Conservation (phyloP, 2,329 filamentous ascomycete species). For the Colletotrichum sp. region DNA sequence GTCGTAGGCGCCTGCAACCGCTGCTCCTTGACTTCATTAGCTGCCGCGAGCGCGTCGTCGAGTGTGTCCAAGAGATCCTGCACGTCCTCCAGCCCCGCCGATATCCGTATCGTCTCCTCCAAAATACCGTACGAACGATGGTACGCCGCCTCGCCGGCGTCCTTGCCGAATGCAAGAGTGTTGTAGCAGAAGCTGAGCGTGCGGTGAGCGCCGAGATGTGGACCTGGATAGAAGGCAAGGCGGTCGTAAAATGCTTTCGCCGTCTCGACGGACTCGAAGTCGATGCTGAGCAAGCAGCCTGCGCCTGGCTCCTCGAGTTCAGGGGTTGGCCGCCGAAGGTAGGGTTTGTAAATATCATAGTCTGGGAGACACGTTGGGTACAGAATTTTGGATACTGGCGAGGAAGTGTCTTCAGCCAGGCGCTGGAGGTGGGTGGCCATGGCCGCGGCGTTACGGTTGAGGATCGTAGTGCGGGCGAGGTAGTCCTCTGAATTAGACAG, state of each 20-base stretch:
- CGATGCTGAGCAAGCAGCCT: slow-evolving; percentile 59
- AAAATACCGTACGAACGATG: slow-evolving; percentile 42
- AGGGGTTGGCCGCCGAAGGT: slow-evolving; percentile 39
- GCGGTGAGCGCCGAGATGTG: slow-evolving; percentile 58
- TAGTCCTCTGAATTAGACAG: slow-evolving; percentile 50
- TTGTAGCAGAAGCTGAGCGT: slow-evolving; percentile 56
- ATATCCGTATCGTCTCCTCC: slow-evolving; percentile 49
- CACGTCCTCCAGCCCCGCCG: slow-evolving; percentile 51
- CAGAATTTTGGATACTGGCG: slow-evolving; percentile 43
- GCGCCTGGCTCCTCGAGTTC: slow-evolving; percentile 57
- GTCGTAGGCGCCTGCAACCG: neutral
- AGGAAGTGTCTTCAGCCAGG: slow-evolving; percentile 31
- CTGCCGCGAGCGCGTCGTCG: slow-evolving; percentile 40
- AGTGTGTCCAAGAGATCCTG: slow-evolving; percentile 46
- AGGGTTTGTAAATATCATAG: slow-evolving; percentile 40
- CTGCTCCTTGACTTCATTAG: slow-evolving; percentile 48
- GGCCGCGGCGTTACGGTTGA: slow-evolving; percentile 49
- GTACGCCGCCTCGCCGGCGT: slow-evolving; percentile 38
- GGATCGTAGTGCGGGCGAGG: slow-evolving; percentile 39
- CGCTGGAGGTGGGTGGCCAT: slow-evolving; percentile 44
- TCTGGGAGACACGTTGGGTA: slow-evolving; percentile 47
- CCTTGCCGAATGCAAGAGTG: slow-evolving; percentile 46
- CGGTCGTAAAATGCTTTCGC: slow-evolving; percentile 55
- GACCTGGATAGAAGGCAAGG: slow-evolving; percentile 53
- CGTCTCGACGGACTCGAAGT: slow-evolving; percentile 47